A percentile compares a stretch with the other conserved stretches of the same genome.
phyloP scores from a whole-genome alignment of 129 eudicot genomes.

The carrot (Daucus carota) region DH1_v3.0 NC_030384.2:47615001-47615500 shows the following conservation, averaged over 20 bases:
- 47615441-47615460: too few relatives aligned
- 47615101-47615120: conserved; percentile 57
- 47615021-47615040: not conserved
- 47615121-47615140: conserved; percentile 74
- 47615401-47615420: too few relatives aligned
- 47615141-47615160: conserved; percentile 52
- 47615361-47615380: not conserved
- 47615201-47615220: not conserved
- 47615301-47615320: not conserved
- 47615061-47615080: conserved; percentile 2
- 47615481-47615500: too few relatives aligned
- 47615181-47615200: conserved; percentile 57
- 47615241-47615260: not conserved
- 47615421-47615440: too few relatives aligned
- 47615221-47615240: not conserved
- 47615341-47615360: not conserved
- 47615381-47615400: too few relatives aligned
- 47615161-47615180: conserved; percentile 55
- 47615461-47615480: too few relatives aligned
- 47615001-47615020: conserved; percentile 5
- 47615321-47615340: not conserved
- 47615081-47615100: conserved; percentile 32
- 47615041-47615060: not conserved
- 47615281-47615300: too few relatives aligned
- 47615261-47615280: not conserved